Percentiles rank a stretch among this genome's conserved stretches.
These are phyloP conservation scores for Brassica hybrid DNA, from an alignment of 441 rosid genomes.

Conservation along the genomic window DNA sequence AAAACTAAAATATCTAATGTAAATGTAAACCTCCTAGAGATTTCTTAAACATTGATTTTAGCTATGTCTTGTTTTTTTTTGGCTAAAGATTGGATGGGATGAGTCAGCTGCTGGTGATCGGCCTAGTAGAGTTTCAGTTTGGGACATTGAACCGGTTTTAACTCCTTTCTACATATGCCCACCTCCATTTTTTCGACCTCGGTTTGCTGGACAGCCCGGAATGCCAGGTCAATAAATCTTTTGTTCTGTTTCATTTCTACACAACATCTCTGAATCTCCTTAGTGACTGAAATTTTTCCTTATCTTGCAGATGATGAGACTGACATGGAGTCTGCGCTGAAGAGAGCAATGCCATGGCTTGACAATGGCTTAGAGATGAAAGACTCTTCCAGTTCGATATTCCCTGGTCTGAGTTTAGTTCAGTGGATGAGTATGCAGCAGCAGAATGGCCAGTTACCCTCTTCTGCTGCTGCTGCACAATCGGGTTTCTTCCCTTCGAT, in stretches of 20 bases:
- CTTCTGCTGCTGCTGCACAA: conserved; percentile 54
- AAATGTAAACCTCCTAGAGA: too few species aligned
- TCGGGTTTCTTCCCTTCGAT: conserved; percentile 73
- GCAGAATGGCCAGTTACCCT: conserved; percentile 71
- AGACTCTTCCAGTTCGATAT: conserved; percentile 70
- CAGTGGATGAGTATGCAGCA: conserved; percentile 99
- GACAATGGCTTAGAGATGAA: conserved; percentile 86
- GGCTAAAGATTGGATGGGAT: conserved; percentile 93
- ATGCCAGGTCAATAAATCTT: conserved; percentile 41
- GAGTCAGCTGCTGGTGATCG: conserved; percentile 91
- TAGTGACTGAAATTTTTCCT: too few species aligned
- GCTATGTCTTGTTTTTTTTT: conserved; percentile 12
- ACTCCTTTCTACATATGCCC: conserved; percentile 94
- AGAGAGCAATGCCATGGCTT: conserved; percentile 95
- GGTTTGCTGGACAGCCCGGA: conserved; percentile 80
- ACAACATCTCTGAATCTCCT: too few species aligned
- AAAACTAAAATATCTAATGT: too few species aligned
- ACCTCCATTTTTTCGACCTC: conserved; percentile 86
- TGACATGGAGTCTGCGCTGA: conserved; percentile 83
- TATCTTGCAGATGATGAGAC: conserved; percentile 66
- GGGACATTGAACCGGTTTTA: conserved; percentile 96
- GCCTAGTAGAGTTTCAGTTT: conserved; percentile 80
- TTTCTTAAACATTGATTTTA: conserved; percentile 4
- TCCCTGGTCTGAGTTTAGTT: conserved; percentile 89
- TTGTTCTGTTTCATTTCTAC: too few species aligned